phyloP scores from a whole-genome alignment of 306 rosid species.

The Rubus idaeus region DNA sequence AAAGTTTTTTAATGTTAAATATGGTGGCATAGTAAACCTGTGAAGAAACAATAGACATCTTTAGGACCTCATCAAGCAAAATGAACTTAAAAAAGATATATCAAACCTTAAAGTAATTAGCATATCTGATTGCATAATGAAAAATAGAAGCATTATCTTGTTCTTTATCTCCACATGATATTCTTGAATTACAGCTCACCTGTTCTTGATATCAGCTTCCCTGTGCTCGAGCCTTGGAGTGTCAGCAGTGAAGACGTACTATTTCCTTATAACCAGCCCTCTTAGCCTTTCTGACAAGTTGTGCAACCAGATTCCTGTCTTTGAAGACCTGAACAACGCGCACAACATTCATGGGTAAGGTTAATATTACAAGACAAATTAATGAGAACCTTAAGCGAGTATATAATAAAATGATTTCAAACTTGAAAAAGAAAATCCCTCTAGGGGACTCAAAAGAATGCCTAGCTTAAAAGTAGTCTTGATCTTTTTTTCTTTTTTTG shows the following conservation, averaged over 20 bases:
- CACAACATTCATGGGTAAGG: neutral
- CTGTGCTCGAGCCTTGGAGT: slow-evolving; percentile 92
- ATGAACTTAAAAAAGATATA: neutral
- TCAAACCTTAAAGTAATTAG: neutral
- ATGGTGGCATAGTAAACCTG: slow-evolving; percentile 80
- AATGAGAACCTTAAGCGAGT: neutral
- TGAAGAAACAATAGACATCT: slow-evolving; percentile 5
- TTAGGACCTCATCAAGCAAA: neutral
- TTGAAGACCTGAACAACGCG: slow-evolving; percentile 60
- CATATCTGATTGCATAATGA: neutral
- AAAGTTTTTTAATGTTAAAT: slow-evolving; percentile 86
- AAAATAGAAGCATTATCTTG: neutral
- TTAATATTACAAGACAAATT: neutral
- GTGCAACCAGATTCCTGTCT: slow-evolving; percentile 83
- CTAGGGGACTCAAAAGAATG: neutral
- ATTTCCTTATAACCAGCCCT: slow-evolving; percentile 96
- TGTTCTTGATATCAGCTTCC: slow-evolving; percentile 96
- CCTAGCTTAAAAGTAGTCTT: neutral
- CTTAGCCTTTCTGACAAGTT: slow-evolving; percentile 97
- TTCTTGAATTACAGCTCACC: slow-evolving; percentile 36
- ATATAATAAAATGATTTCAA: neutral
- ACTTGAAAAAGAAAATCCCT: neutral
- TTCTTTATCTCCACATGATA: neutral
- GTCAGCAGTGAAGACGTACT: slow-evolving; percentile 89
- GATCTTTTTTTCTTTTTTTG: too few species aligned